Evolutionary conservation across 805 yeast species (phyloP), one percentile per base, ranked within the genome.

Genomic region (Sporopachydermia lactativora): DNA sequence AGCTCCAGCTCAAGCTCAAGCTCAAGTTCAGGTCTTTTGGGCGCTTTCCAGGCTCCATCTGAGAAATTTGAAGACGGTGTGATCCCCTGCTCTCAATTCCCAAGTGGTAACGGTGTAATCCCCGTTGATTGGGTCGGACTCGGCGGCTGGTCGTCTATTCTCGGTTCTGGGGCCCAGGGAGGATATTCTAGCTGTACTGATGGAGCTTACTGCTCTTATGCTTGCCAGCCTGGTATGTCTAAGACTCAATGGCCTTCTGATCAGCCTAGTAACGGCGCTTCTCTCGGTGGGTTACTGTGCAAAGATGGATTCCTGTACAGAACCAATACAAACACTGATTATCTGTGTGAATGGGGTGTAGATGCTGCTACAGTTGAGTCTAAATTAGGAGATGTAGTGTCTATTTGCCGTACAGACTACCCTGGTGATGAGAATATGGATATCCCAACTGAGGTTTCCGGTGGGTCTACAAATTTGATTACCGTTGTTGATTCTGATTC

Each of bases 351-450:
- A 57, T 82, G 94, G 89, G 97, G 95, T 57, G 62, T 57, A 31
- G 68, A 75, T 42, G 60, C 78, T 40, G 94, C 94, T 39, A 57
- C 61, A 41, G 88, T 81, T 51, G 80, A 69, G 44, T 74, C 76
- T 52, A 68, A 81, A 52, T 63, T 83, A 44, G 55, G 60, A 49
- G 58, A 79, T 45, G 70, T 70, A 41, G 86, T 89, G 52, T 89
- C 97, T 45, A 65, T 92, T 55, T 92, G 98, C 73, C 82, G 96
- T 71, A 89, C 98, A 47, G 98, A 89, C 62, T 89, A 89, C 75
- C 98, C 98, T 57, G 98, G 98, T 68, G 80, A 96, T 49, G 98
- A 89, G 70, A 86, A 86, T 74, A 92, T 89, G 97, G 94, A 79
- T 50, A 72, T 89, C 47, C 97, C 98, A 60, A 88, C 97, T 45